Base-by-base conservation (phyloP, 768 basidiomycete species). In the Pleurotus djamor region DNA sequence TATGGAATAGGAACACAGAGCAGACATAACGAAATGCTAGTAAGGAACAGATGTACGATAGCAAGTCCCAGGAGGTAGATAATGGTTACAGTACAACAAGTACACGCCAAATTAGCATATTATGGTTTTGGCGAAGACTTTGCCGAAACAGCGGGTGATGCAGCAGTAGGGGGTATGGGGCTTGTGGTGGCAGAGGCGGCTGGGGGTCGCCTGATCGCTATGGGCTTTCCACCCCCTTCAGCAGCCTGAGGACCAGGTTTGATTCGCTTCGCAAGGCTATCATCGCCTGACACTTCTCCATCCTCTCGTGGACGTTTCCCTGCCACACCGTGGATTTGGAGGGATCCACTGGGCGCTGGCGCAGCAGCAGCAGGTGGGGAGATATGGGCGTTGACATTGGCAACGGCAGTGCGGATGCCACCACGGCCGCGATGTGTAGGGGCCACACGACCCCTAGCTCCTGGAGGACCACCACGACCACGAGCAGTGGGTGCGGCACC, bases 271-370 rank as follows among this genome's bases (percentile, higher is more conserved):
- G 82, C 85, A 35, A 89, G 73, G 8, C 86, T 82, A 64, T 86
- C 84, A 16, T 86, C 85, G 0, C 71, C 61, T n/a, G 68, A 17
- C 17, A 66, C 63, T 28, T 72, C 68, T 9, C 74, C 76, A 34
- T 85, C 84, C 62, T 91, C 88, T 44, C 88, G 79, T 36, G 83
- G 78, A 32, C 88, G 82, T 63, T 91, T 91, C 35, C 65, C 72
- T 13, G 86, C 85, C 4, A 87, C 88, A 36, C 87, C 88, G 64
- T 28, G 21, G 3, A 28, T 28, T 28, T 84, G 79, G 48, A 88
- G 88, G 12, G 82, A 81, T 43, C 87, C 74, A 7, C 79, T 80
- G 5, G 71, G 72, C 10, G 74, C 65, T 38, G 76, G 50, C 4
- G 76, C 63, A 45, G 63, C 59, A 14, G 71, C 67, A 16, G 72